A percentile compares a stretch with the other conserved stretches of the same genome.
phyloP scores from a whole-genome alignment of 106 monocot genomes.

The Hemerocallis citrina region DNA sequence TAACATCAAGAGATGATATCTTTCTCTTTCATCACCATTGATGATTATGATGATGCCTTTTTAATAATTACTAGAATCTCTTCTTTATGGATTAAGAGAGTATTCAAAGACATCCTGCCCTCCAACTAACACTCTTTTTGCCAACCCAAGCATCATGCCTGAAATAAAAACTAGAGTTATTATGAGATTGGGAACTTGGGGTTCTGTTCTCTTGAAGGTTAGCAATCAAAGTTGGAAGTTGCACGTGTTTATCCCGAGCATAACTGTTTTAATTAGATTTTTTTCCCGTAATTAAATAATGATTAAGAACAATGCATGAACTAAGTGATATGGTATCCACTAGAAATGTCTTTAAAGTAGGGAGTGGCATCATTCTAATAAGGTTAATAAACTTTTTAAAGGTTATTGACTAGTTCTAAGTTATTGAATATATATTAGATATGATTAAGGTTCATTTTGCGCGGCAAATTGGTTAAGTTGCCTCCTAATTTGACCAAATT shows the following conservation, averaged over 20 bases:
- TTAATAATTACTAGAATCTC: conserved; percentile 14
- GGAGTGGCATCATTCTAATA: not conserved
- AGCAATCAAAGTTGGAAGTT: not conserved
- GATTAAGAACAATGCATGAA: not conserved
- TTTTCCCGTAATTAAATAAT: not conserved
- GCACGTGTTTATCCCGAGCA: not conserved
- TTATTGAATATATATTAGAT: too few species aligned
- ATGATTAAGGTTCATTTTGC: too few species aligned
- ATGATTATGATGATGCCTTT: too few species aligned
- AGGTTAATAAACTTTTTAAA: not conserved
- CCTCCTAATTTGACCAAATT: too few species aligned
- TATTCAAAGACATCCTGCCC: not conserved
- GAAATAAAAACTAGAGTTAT: not conserved
- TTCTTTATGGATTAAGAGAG: not conserved
- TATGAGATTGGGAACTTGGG: not conserved
- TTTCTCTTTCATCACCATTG: not conserved
- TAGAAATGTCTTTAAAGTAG: not conserved
- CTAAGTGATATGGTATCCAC: not conserved
- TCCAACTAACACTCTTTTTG: conserved; percentile 4
- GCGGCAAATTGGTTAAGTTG: too few species aligned
- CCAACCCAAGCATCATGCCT: conserved; percentile 3
- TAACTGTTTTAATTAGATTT: not conserved
- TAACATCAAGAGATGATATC: too few species aligned
- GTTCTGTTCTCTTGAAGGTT: not conserved
- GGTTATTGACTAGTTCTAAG: too few species aligned